phyloP scores from a whole-genome alignment of 116 monocot species.

The Phalaenopsis hybrid region DNA sequence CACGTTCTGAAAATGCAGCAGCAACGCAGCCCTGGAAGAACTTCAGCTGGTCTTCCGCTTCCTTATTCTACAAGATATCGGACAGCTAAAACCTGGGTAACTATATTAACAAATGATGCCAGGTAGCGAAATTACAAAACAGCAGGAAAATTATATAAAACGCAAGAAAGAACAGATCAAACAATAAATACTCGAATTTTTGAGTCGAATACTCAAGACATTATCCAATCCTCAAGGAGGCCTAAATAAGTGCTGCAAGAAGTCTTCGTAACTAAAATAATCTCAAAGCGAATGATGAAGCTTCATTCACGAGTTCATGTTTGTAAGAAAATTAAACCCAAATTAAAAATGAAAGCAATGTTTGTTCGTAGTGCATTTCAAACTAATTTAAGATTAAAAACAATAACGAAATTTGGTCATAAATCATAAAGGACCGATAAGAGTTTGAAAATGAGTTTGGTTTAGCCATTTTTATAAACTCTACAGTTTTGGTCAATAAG shows the following conservation, averaged over 20 bases:
- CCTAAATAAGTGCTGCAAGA: background rate
- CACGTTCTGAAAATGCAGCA: slow-evolving; percentile 84
- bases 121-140: too few relatives aligned
- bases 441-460: too few relatives aligned
- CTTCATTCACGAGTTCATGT: background rate
- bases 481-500: too few relatives aligned
- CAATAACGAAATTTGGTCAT: too few relatives aligned
- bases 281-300: background rate
- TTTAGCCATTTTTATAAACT: too few relatives aligned
- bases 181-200: background rate
- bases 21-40: slow-evolving; percentile 92
- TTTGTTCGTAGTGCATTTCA: background rate
- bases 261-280: background rate
- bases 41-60: slow-evolving; percentile 81
- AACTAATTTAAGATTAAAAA: too few relatives aligned
- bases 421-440: too few relatives aligned
- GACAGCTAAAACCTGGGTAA: background rate
- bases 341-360: background rate
- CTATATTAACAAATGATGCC: too few relatives aligned
- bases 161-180: background rate
- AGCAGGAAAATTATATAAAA: too few relatives aligned
- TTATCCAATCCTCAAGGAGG: too few relatives aligned
- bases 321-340: background rate
- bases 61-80: slow-evolving; percentile 65
- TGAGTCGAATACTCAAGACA: background rate